These are phyloP conservation scores for Solanum hybrid DNA, from an alignment of 305 asterid genomes.

Conservation along the genomic window DNA sequence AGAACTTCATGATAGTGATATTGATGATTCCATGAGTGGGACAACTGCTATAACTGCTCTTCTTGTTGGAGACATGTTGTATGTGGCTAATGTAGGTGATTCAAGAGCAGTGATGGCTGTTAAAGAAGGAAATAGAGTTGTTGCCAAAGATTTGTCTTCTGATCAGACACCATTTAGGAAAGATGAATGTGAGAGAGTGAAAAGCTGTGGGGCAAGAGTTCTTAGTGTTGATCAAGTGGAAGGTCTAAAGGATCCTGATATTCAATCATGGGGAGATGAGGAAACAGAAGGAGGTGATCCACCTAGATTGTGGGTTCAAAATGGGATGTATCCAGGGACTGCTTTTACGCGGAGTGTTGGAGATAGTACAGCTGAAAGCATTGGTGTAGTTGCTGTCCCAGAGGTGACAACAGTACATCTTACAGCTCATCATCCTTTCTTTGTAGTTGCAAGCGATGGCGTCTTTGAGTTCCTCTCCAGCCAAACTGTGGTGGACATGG, in stretches of 20 bases:
- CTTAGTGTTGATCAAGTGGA: slow-evolving; percentile 94
- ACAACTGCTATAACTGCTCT: slow-evolving; percentile 89
- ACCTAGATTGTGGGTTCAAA: slow-evolving; percentile 89
- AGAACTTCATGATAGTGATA: slow-evolving; percentile 63
- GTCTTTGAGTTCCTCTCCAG: slow-evolving; percentile 82
- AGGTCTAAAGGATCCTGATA: slow-evolving; percentile 80
- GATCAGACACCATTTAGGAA: slow-evolving; percentile 94
- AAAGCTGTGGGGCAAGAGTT: slow-evolving; percentile 88
- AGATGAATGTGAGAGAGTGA: slow-evolving; percentile 87
- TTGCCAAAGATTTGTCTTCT: slow-evolving; percentile 64
- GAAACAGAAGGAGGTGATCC: slow-evolving; percentile 94
- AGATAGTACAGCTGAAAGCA: slow-evolving; percentile 80
- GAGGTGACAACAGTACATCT: slow-evolving; percentile 72
- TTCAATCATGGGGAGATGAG: slow-evolving; percentile 95
- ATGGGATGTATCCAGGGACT: slow-evolving; percentile 94
- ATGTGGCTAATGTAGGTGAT: slow-evolving; percentile 95
- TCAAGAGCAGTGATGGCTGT: slow-evolving; percentile 87
- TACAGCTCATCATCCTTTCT: slow-evolving; percentile 55
- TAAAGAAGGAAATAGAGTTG: slow-evolving; percentile 55
- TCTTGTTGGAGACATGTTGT: slow-evolving; percentile 60
- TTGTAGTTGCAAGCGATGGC: slow-evolving; percentile 89
- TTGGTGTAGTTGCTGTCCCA: slow-evolving; percentile 80
- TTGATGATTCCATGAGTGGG: slow-evolving; percentile 98
- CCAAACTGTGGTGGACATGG: slow-evolving; percentile 93
- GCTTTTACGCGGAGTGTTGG: slow-evolving; percentile 95